Base-by-base conservation (phyloP, 169 alveolate species). In the Ichthyophthirius multifiliis region DNA sequence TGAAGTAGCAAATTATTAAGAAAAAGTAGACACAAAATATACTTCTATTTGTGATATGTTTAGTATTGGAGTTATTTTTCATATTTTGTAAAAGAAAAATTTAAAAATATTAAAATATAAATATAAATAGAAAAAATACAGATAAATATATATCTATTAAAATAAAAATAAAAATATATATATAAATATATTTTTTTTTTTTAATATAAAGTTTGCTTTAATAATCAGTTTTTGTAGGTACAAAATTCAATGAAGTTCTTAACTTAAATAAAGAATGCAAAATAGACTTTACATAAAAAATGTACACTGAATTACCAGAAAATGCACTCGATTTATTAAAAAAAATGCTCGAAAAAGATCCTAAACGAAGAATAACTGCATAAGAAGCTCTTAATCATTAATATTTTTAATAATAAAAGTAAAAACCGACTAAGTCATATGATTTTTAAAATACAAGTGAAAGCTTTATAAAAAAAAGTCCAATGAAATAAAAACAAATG, bases 321-420 rank as follows among this genome's bases (percentile, higher is more conserved):
- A 35, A 34, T 16, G 95, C 92, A 6, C 76, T 55, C 31, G 93
- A 88, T 64, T 48, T 91, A 43, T 64, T 88, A 3, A 81, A 65
- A 46, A 91, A 77, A 77, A 82, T 87, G 89, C 46, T 91, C 15
- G 71, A 81, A n/a, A 82, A 82, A 44, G 93, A 91, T 47, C 95
- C 95, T 5, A 37, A 74, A 2, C 37, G 80, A 34, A 55, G 95
- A 76, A 88, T 88, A 2, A 48, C 79, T 35, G 89, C 93, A 10
- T 20, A 65, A 37, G 89, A 84, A 39, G 93, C 93, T 23, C 67
- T 87, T 4, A 64, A 47, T 0, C 95, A 90, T 80, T 43, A 45
- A 48, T 90, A 89, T 88, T 86, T 90, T 62, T 39, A 74, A 4
- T 18, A 35, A 10, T 43, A 82, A 16, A 74, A 76, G n/a, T n/a